These are phyloP conservation scores for Ruellia speciosa DNA, from an alignment of 305 asterid genomes.

Conservation along the genomic window DNA sequence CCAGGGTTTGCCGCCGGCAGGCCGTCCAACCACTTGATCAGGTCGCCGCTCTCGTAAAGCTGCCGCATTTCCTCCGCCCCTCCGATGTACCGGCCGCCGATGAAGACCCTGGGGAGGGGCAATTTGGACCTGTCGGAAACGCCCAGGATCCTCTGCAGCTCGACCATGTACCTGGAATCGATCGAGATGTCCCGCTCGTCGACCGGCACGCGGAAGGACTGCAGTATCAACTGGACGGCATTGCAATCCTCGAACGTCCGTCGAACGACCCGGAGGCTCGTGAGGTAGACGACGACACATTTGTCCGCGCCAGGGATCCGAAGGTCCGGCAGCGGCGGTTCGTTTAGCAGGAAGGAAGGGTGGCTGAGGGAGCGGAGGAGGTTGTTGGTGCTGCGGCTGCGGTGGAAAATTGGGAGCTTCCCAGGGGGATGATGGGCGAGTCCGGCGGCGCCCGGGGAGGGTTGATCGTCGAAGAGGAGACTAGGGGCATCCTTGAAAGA, in stretches of 20 bases:
- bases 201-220: conserved; percentile 58
- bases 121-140: conserved; percentile 35
- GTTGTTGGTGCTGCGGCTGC: conserved; percentile 48
- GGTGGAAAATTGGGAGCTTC: conserved; percentile 49
- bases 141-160: conserved; percentile 61
- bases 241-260: conserved; percentile 80
- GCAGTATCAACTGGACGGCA: conserved; percentile 48
- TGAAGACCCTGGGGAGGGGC: conserved; percentile 70
- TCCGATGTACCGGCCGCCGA: conserved; percentile 79
- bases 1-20: conserved; percentile 39
- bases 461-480: conserved; percentile 38
- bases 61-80: conserved; percentile 75
- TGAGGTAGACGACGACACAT: conserved; percentile 58
- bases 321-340: conserved; percentile 18
- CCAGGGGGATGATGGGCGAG: not conserved
- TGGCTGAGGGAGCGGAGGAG: conserved; percentile 47
- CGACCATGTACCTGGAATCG: conserved; percentile 61
- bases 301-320: conserved; percentile 63
- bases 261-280: conserved; percentile 72
- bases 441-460: conserved; percentile 14
- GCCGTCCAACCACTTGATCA: conserved; percentile 50
- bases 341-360: conserved; percentile 18
- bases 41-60: conserved; percentile 76
- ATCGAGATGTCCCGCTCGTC: conserved; percentile 87
- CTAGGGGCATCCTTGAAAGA: conserved; percentile 73